Base-by-base conservation (phyloP, 2,329 filamentous ascomycete genomes). In the Coniochaeta sp. region DNA sequence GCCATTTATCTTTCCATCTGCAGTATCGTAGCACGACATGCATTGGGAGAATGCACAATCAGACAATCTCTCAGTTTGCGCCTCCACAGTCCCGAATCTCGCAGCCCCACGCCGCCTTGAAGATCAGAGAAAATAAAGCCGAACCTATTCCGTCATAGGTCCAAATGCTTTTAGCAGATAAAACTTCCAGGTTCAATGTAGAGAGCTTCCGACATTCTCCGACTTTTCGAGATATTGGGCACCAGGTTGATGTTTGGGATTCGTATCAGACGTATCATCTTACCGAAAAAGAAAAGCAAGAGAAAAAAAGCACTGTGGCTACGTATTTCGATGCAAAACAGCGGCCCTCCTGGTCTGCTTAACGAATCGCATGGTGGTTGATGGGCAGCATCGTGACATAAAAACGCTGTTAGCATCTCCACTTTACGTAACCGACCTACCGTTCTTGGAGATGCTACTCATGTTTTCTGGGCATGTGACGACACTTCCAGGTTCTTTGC, bases 121-220 rank as follows among this genome's bases (percentile, higher is more conserved):
- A 3, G 31, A 56, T 56, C 33, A 36, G 9, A n/a, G n/a, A n/a
- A 28, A 58, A 14, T 58, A 43, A 56, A 56, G 54, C 56, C 56
- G 56, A 58, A 58, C 19, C 56, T 34, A 58, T 58, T 40, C 56
- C 36, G 56, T 58, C 56, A 58, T 58, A 58, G 56, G 56, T 44
- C 56, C 7, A 58, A 44, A n/a, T 34, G 36, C 43, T 33, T 22
- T 28, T 12, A 14, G 12, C 11, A 57, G 19, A 36, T 17, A 40
- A 22, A 12, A 40, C 19, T 5, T 14, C n/a, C 12, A 34, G 9
- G 16, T 12, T 33, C 6, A 6, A 14, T 36, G 34, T 36, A 6
- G 14, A 36, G 19, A 28, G 34, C 55, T 43, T 44, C 56, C 56
- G 56, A 58, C 56, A 43, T 58, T 58, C 17, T 19, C 56, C 56